Evolutionary conservation across 768 basidiomycete genomes (phyloP).

Genomic region (Pholiota conissans): DNA sequence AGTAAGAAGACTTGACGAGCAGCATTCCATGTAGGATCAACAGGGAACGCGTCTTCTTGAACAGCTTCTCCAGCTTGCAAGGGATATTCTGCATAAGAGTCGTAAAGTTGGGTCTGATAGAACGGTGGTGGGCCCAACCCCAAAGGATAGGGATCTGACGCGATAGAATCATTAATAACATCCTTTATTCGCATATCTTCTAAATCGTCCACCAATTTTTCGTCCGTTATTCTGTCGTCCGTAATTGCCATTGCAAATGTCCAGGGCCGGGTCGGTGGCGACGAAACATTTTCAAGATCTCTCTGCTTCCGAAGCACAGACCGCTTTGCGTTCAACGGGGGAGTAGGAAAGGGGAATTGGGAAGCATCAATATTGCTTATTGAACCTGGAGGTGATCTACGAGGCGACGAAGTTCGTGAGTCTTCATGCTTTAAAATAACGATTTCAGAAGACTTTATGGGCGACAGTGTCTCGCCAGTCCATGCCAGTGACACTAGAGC

Average conservation of each 20-base stretch:
- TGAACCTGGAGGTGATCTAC: background rate
- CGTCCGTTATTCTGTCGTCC: conserved; percentile 50
- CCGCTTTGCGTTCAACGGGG: conserved; percentile 1
- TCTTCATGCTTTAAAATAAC: conserved; percentile 6
- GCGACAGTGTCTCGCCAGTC: conserved; percentile 24
- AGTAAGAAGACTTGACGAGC: conserved; percentile 38
- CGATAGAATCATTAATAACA: conserved; percentile 2
- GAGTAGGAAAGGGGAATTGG: background rate
- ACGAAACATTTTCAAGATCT: conserved; percentile 2
- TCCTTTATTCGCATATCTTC: conserved; percentile 38
- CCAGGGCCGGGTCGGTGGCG: conserved; percentile 27
- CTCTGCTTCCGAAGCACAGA: conserved; percentile 19
- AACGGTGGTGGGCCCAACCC: conserved; percentile 18
- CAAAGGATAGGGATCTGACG: conserved; percentile 10
- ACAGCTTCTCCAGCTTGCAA: conserved; percentile 20
- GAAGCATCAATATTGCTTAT: background rate
- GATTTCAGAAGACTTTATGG: conserved; percentile 13
- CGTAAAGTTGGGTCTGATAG: conserved; percentile 25
- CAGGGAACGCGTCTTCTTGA: conserved; percentile 11
- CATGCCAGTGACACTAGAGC: conserved; percentile 31
- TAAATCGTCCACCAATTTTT: conserved; percentile 46
- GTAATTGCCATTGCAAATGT: conserved; percentile 51
- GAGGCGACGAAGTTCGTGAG: background rate
- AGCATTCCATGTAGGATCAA: conserved; percentile 32
- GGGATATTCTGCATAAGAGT: conserved; percentile 24